Conservation (phyloP, 768 basidiomycete genomes). For the Leccinum subtestaceum region DNA sequence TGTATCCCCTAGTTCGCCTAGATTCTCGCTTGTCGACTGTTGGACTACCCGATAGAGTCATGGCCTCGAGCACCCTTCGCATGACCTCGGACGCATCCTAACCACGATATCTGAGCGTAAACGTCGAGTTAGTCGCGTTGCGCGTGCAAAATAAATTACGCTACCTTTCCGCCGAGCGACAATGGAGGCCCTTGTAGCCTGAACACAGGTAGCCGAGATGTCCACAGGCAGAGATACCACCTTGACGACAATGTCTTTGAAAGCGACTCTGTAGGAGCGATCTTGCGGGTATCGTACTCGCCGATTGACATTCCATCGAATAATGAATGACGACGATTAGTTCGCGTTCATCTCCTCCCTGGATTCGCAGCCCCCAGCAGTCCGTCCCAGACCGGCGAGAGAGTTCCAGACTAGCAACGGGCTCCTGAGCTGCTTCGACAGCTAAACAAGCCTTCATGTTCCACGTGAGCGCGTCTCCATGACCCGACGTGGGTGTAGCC, state of each 20-base stretch:
- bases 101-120: no score
- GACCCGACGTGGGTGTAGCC: not conserved
- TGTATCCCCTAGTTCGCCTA: no score
- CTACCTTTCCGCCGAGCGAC: conserved; percentile 9
- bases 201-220: not conserved
- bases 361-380: not conserved
- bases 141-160: not conserved
- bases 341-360: not conserved
- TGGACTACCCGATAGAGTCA: no score
- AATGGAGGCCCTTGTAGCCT: not conserved
- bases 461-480: conserved; percentile 5
- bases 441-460: not conserved
- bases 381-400: conserved; percentile 5
- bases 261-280: not conserved
- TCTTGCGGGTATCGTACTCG: not conserved
- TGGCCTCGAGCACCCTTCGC: no score
- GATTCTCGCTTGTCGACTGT: no score
- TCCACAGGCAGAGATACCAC: not conserved
- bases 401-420: conserved; percentile 6
- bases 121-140: not conserved
- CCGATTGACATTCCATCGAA: conserved; percentile 13
- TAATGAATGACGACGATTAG: not conserved
- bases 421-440: conserved; percentile 10
- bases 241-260: conserved; percentile 15
- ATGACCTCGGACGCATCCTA: no score